Base-by-base conservation (phyloP, 2,329 filamentous ascomycete genomes). In the Raffaelea arxii region DNA sequence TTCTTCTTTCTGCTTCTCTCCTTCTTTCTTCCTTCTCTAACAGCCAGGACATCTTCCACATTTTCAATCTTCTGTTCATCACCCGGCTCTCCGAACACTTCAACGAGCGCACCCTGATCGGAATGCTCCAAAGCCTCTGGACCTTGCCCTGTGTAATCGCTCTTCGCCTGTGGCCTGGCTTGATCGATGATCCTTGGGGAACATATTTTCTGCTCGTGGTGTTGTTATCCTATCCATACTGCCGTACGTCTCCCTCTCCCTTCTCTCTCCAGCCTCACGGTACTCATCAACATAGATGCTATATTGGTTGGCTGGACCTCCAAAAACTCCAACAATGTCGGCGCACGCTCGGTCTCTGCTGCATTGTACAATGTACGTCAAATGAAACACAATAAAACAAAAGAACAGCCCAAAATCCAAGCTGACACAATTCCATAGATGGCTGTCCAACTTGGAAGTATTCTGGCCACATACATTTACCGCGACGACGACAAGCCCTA, bases 301-400 rank as follows among this genome's bases (percentile, higher is more conserved):
- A 74, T 82, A 25, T 61, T 79, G 2, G 77, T 79, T 0, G 77
- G 73, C 0, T 76, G 76, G 66, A 73, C 67, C 3, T 77, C 73
- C 4, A 69, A 72, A 47, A 82, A 82, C 53, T 71, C 75, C 1
- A 77, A 78, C 47, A 73, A 71, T 19, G 78, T 82, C 4, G 67
- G 77, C 21, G 77, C 76, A 2, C 62, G 78, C 5, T 73, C 77
- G 5, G 74, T 82, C 3, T 74, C 75, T 0, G 71, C 75, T 0
- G 77, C 75, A 0, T 54, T 79, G 7, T 82, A 53, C 19, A 53
- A 53, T 16, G 50, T 48, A 18, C n/a, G 47, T 16, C 3, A 11
- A 4, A 2, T 25, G 1, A 3, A 12, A 9, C 12, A 22, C 30
- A 18, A 22, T 18, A 19, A 32, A 22, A 3, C 24, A 16, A 24